Percentiles rank a stretch among this genome's conserved stretches.
These are phyloP conservation scores for Casuarina equisetifolia DNA, from an alignment of 306 rosid genomes.

Conservation along the genomic window DNA sequence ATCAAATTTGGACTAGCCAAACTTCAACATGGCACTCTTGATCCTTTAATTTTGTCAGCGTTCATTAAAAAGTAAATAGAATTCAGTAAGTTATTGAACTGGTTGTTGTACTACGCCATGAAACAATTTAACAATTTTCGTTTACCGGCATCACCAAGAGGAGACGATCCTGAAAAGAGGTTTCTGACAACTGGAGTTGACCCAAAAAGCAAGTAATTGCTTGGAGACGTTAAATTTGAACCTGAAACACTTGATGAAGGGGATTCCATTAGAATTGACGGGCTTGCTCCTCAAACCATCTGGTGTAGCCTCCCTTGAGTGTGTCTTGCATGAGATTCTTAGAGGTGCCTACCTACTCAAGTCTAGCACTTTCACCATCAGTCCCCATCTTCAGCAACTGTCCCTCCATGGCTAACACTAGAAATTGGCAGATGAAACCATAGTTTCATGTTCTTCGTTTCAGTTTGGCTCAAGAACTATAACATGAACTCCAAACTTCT, in stretches of 20 bases:
- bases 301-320: slow-evolving; percentile 61
- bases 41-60: not conserved
- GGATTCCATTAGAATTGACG: slow-evolving; percentile 52
- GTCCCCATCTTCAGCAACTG: too few relatives aligned
- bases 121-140: slow-evolving; percentile 20
- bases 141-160: slow-evolving; percentile 51
- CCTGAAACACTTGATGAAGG: slow-evolving; percentile 53
- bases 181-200: slow-evolving; percentile 40
- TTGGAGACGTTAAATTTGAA: slow-evolving; percentile 44
- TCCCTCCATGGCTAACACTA: too few relatives aligned
- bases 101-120: not conserved
- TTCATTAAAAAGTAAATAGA: not conserved
- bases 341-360: slow-evolving; percentile 20
- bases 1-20: slow-evolving; percentile 13
- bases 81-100: slow-evolving; percentile 1
- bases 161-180: slow-evolving; percentile 63
- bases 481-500: too few relatives aligned
- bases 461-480: too few relatives aligned
- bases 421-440: too few relatives aligned
- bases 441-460: not conserved
- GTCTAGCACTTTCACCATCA: too few relatives aligned
- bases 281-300: slow-evolving; percentile 56
- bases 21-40: slow-evolving; percentile 5
- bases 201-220: slow-evolving; percentile 30
- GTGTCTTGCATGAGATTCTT: slow-evolving; percentile 58